These are phyloP conservation scores for Schizonepeta tenuifolia DNA, from an alignment of 257 asterid species.

Conservation along the genomic window DNA sequence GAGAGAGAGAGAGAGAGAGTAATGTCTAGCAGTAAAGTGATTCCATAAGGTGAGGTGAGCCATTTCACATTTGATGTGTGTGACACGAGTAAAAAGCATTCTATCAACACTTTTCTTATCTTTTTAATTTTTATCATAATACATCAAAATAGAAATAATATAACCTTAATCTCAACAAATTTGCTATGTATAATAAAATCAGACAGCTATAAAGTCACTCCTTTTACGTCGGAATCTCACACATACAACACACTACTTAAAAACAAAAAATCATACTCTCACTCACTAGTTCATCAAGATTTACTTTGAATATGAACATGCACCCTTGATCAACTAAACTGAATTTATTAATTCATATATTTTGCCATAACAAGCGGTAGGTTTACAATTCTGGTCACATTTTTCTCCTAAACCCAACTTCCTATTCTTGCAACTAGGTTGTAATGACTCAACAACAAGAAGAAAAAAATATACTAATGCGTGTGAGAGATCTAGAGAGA, in stretches of 20 bases:
- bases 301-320: no score
- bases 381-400: no score
- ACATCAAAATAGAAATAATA: not conserved
- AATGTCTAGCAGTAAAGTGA: not conserved
- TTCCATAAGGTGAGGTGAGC: not conserved
- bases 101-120: not conserved
- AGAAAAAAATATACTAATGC: no score
- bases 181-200: not conserved
- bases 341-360: no score
- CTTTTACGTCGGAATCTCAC: not conserved
- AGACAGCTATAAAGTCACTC: not conserved
- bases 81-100: not conserved
- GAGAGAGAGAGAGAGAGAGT: not conserved
- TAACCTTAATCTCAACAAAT: constrained; percentile 1
- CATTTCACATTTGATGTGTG: not conserved
- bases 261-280: no score
- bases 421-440: no score
- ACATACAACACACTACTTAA: not conserved
- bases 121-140: not conserved
- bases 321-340: no score
- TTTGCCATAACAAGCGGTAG: no score
- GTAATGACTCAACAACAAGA: no score
- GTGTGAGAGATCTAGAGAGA: not conserved
- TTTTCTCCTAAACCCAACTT: no score
- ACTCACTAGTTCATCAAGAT: no score